Conservation (phyloP, 352 stramenopile species). For the Pythium diclinum region DNA sequence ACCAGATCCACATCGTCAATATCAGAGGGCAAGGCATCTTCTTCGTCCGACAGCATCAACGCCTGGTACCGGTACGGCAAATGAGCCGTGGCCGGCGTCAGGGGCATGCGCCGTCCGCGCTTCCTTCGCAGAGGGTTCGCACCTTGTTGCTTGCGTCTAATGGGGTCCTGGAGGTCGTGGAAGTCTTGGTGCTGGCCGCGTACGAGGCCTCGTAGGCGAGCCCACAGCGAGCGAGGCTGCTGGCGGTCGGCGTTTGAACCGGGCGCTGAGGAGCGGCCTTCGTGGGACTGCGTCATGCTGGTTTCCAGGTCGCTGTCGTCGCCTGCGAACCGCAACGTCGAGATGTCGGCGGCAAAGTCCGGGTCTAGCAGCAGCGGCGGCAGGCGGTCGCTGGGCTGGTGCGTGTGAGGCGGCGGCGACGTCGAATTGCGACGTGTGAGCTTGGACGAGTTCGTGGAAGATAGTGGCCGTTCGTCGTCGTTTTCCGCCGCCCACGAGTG, state of each 20-base stretch:
- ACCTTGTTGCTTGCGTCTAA: constrained; percentile 36
- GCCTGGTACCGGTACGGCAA: constrained; percentile 24
- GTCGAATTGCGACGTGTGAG: constrained; percentile 15
- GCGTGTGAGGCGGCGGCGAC: constrained; percentile 15
- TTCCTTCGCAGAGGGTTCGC: constrained; percentile 10
- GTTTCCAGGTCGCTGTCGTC: constrained; percentile 14
- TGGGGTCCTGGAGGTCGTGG: constrained; percentile 33
- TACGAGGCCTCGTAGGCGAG: constrained; percentile 18
- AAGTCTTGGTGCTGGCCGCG: constrained; percentile 27
- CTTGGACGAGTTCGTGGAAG: neutral
- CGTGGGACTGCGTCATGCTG: neutral
- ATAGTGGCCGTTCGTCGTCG: neutral
- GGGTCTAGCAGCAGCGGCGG: constrained; percentile 19
- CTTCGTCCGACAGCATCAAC: constrained; percentile 25
- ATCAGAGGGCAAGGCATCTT: constrained; percentile 20
- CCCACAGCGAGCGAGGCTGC: constrained; percentile 9
- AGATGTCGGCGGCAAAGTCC: constrained; percentile 13
- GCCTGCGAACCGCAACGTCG: constrained; percentile 11
- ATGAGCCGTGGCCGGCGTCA: constrained; percentile 21
- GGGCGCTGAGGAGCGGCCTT: neutral
- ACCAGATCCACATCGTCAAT: constrained; percentile 30
- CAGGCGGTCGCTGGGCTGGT: neutral
- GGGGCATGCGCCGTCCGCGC: neutral
- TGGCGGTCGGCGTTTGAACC: neutral
- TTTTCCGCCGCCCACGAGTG: constrained; percentile 12